These are phyloP conservation scores for Wallacemonas rigidus DNA, from an alignment of 208 protist genomes.

Conservation along the genomic window DNA sequence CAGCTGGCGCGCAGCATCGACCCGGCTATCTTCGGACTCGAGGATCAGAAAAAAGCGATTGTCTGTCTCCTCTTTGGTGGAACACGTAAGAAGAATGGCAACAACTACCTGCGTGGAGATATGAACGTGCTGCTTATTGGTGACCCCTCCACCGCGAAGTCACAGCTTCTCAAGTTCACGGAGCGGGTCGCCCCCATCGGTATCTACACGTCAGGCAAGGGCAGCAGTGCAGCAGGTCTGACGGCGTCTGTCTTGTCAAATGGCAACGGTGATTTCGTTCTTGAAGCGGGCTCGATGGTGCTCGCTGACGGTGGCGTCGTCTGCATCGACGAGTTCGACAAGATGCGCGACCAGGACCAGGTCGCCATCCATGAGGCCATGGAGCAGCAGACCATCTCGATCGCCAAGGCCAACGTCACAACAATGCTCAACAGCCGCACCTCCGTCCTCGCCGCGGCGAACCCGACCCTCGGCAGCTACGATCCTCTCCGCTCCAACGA, in stretches of 20 bases:
- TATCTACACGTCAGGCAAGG: conserved; percentile 99
- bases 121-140: conserved; percentile 99
- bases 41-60: conserved; percentile 97
- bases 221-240: conserved; percentile 97
- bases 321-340: conserved; percentile 99
- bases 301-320: conserved; percentile 99
- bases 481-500: conserved; percentile 89
- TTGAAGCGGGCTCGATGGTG: conserved; percentile 99
- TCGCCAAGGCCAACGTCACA: conserved; percentile 99
- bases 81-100: conserved; percentile 96
- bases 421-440: conserved; percentile 99
- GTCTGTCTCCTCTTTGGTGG: conserved; percentile 98
- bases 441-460: conserved; percentile 99
- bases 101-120: conserved; percentile 97
- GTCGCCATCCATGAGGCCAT: conserved; percentile 99
- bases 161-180: conserved; percentile 99
- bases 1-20: conserved; percentile 94
- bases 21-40: conserved; percentile 98
- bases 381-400: conserved; percentile 99
- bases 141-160: conserved; percentile 99
- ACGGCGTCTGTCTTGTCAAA: conserved; percentile 96
- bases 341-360: conserved; percentile 98
- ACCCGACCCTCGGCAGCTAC: conserved; percentile 97
- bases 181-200: conserved; percentile 96
- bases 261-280: conserved; percentile 96